Base-by-base conservation (phyloP, 768 basidiomycete species). In the Phaeotremella skinneri region DNA sequence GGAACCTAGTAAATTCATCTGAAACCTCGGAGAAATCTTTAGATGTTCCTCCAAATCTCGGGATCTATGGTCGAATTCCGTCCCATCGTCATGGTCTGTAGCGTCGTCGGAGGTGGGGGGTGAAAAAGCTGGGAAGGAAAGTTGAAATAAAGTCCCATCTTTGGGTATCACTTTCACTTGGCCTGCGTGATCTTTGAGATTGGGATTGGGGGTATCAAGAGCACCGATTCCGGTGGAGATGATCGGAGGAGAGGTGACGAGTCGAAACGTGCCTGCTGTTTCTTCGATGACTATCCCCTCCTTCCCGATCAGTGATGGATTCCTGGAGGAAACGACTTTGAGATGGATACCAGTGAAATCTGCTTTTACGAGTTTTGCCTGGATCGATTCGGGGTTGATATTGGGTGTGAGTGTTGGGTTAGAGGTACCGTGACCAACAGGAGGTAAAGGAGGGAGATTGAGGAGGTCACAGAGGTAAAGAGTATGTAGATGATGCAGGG, bases 201-300 rank as follows among this genome's bases (percentile, higher is more conserved):
- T 23, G 11, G 48, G 17, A 6, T 30, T 11, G 16, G 21, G 29
- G 42, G 23, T 13, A 42, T 27, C n/a, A n/a, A n/a, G n/a, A n/a
- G n/a, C n/a, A n/a, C n/a, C n/a, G n/a, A n/a, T n/a, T n/a, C n/a
- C n/a, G n/a, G n/a, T n/a, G n/a, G n/a, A n/a, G n/a, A n/a, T n/a
- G n/a, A n/a, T 34, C 31, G 16, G 6, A 21, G 49, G 25, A 6
- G 55, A 13, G 2, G 61, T 42, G 26, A 75, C 72, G 23, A 77
- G 30, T 16, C 66, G 58, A 50, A 75, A 72, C 11, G 74, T 75
- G n/a, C 53, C 59, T 21, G 67, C 63, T 9, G 76, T 77, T 55
- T 77, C 76, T 64, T 73, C 68, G 26, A 77, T 67, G 0, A 71
- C 59, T 11, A 77, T 64, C 9, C 76, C 76, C 11, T 27, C 21